Evolutionary conservation across 805 yeast genomes (phyloP).

Genomic region (Komagataella ulmi): DNA sequence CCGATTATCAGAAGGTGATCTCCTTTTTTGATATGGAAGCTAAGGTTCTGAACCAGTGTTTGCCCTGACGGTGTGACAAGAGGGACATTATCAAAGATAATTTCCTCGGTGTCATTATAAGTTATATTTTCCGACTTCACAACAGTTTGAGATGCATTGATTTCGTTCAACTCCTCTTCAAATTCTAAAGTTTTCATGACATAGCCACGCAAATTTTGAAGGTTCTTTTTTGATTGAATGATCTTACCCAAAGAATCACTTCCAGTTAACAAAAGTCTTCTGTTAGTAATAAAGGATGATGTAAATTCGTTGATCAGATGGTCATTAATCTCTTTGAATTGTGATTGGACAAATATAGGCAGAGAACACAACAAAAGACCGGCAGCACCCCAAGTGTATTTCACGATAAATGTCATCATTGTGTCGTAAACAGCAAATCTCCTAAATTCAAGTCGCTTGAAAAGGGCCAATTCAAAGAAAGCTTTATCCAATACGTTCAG

Average conservation of each 20-base stretch:
- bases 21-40: constrained; percentile 67
- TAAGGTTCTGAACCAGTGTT: constrained; percentile 47
- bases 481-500: constrained; percentile 63
- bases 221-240: constrained; percentile 71
- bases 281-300: constrained; percentile 81
- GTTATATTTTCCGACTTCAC: constrained; percentile 19
- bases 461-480: constrained; percentile 70
- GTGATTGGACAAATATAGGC: constrained; percentile 51
- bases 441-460: constrained; percentile 62
- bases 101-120: constrained; percentile 35
- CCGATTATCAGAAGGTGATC: constrained; percentile 84
- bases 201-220: constrained; percentile 76
- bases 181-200: constrained; percentile 63
- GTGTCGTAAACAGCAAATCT: constrained; percentile 66
- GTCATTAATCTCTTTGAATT: constrained; percentile 26
- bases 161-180: constrained; percentile 44
- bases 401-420: constrained; percentile 78
- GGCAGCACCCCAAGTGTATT: constrained; percentile 93
- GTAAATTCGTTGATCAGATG: constrained; percentile 15
- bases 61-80: constrained; percentile 79
- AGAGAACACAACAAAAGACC: constrained; percentile 80
- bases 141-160: constrained; percentile 17
- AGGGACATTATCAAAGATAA: constrained; percentile 66
- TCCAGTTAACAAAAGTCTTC: constrained; percentile 71
- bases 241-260: constrained; percentile 82